Percentiles rank a stretch among this genome's conserved stretches.
phyloP scores from a whole-genome alignment of 1,139 yeast species.

The Hyphopichia pseudoburtonii region DNA sequence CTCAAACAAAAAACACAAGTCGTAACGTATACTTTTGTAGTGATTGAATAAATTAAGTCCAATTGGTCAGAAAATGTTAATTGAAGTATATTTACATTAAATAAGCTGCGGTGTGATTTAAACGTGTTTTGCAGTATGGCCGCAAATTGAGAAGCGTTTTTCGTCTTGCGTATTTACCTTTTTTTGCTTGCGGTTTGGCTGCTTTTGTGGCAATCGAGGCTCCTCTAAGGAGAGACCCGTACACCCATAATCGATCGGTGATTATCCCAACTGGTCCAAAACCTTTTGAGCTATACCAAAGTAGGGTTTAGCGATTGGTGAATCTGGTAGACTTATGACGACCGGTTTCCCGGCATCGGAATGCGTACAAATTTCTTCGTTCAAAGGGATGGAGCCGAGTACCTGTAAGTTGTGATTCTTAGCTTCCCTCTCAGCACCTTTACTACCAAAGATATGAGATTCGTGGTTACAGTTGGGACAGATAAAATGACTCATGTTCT shows the following conservation, averaged over 20 bases:
- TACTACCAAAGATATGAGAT: constrained; percentile 72
- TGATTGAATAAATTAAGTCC: too few relatives aligned
- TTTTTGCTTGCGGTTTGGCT: too few relatives aligned
- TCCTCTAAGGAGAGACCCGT: too few relatives aligned
- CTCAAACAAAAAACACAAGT: too few relatives aligned
- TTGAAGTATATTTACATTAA: too few relatives aligned
- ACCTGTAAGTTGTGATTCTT: constrained; percentile 47
- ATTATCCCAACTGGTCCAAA: constrained; percentile 11
- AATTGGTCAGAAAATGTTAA: too few relatives aligned
- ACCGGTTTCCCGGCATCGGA: constrained; percentile 70
- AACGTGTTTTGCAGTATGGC: too few relatives aligned
- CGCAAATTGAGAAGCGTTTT: neutral
- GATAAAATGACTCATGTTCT: constrained; percentile 75
- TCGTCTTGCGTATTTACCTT: too few relatives aligned
- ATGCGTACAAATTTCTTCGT: constrained; percentile 57
- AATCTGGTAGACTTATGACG: constrained; percentile 46
- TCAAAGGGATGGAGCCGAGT: constrained; percentile 68
- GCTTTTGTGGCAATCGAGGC: too few relatives aligned
- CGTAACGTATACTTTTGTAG: too few relatives aligned
- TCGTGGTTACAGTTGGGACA: constrained; percentile 79
- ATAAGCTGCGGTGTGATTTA: too few relatives aligned
- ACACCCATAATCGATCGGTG: neutral
- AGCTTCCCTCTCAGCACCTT: constrained; percentile 65
- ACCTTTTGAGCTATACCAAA: constrained; percentile 42
- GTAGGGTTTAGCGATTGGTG: constrained; percentile 38